These are phyloP conservation scores for Trametes versicolor DNA, from an alignment of 1,284 basidiomycete genomes.

Conservation along the genomic window DNA sequence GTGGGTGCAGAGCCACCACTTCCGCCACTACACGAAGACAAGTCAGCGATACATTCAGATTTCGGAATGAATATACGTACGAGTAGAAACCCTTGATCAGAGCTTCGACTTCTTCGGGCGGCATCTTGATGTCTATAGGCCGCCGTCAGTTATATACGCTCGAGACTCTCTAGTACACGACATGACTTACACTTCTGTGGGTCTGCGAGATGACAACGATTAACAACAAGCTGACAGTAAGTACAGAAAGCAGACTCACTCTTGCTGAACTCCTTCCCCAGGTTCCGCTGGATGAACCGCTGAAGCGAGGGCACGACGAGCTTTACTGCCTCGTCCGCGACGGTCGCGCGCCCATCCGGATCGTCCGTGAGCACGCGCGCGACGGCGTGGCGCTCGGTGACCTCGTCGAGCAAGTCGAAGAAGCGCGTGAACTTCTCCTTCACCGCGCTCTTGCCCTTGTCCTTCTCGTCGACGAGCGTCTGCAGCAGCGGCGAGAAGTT, in stretches of 20 bases:
- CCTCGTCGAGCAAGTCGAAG: slow-evolving; percentile 80
- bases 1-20: slow-evolving; percentile 15
- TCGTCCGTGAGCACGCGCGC: slow-evolving; percentile 79
- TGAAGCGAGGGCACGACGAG: slow-evolving; percentile 78
- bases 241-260: slow-evolving; percentile 57
- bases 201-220: slow-evolving; percentile 53
- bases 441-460: slow-evolving; percentile 65
- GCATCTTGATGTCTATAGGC: slow-evolving; percentile 77
- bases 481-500: slow-evolving; percentile 83
- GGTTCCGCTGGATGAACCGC: slow-evolving; percentile 76
- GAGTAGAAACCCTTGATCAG: slow-evolving; percentile 71
- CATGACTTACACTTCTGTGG: slow-evolving; percentile 78
- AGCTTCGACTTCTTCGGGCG: slow-evolving; percentile 76
- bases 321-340: slow-evolving; percentile 78
- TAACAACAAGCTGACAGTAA: slow-evolving; percentile 16
- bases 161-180: slow-evolving; percentile 7
- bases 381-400: slow-evolving; percentile 74
- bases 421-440: slow-evolving; percentile 86
- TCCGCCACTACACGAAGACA: slow-evolving; percentile 7
- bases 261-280: slow-evolving; percentile 84
- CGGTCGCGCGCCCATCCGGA: slow-evolving; percentile 58
- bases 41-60: neutral
- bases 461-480: slow-evolving; percentile 73
- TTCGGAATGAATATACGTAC: slow-evolving; percentile 25
- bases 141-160: slow-evolving; percentile 8